Percentiles rank a stretch among this genome's conserved stretches.
Evolutionary conservation across 371 early-diverging fungal species (phyloP).

Genomic region (Conidiobolus incongruus): DNA sequence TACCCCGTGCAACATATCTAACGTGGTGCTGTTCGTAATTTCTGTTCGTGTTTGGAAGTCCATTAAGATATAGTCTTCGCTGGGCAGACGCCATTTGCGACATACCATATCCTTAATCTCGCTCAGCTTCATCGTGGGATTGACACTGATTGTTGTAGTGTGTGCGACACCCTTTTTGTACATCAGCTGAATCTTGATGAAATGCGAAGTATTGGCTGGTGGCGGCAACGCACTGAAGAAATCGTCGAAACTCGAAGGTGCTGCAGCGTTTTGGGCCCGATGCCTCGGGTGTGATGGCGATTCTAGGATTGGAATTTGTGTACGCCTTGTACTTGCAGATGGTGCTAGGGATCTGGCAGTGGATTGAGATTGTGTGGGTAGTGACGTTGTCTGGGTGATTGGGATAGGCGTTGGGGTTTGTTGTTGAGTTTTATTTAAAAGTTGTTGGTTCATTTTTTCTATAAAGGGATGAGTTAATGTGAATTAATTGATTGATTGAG

Average conservation of each 20-base stretch:
- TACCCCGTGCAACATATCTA: conserved; percentile 1
- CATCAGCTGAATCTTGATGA: conserved; percentile 30
- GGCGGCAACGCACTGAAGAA: conserved; percentile 4
- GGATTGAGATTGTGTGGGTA: background rate
- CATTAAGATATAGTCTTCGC: conserved; percentile 51
- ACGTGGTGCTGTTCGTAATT: background rate
- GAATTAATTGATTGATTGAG: conserved; percentile 6
- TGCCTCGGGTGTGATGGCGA: background rate
- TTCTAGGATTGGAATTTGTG: background rate
- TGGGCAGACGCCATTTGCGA: conserved; percentile 57
- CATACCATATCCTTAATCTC: conserved; percentile 72
- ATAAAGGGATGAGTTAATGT: background rate
- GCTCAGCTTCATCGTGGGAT: conserved; percentile 44
- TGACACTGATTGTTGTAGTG: conserved; percentile 67
- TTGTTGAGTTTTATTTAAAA: background rate
- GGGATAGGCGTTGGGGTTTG: background rate
- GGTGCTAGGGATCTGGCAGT: background rate
- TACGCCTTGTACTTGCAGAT: background rate
- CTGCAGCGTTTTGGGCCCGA: background rate
- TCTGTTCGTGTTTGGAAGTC: background rate
- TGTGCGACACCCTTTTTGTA: conserved; percentile 37
- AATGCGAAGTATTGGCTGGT: conserved; percentile 15
- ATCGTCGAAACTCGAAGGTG: background rate
- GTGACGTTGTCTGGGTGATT: background rate
- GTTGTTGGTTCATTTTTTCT: background rate